Evolutionary conservation across 2,329 filamentous ascomycete genomes (phyloP), one percentile per base, ranked within the genome.

Genomic region (Huntiella abstrusa): DNA sequence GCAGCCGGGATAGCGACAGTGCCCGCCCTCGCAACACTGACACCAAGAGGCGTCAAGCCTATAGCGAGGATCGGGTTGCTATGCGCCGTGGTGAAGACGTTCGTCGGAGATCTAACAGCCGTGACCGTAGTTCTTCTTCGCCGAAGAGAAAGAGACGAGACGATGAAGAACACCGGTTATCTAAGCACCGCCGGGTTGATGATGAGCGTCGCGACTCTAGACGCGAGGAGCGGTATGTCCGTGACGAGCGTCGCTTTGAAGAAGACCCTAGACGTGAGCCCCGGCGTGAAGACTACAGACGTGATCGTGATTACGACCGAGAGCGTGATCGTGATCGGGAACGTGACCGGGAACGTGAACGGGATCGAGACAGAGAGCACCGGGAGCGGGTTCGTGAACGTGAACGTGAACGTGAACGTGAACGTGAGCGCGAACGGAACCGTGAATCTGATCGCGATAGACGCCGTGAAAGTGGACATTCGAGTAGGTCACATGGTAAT

Each of bases 21-120:
- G 67, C 10, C 10, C 42, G 49, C 5, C 28, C 36, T n/a, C 36
- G 41, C 10, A 36, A 35, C 16, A 65, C 68, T 1, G 73, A 77
- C 34, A 60, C 66, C 44, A 80, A 79, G 60, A 68, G 75, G 43
- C 79, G 78, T 57, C 71, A 77, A 51, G 70, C 67, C 4, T 45
- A 47, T 46, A 66, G 28, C 68, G 71, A 40, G 59, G 51, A 52
- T 16, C 51, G 48, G 5, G 41, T 67, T 34, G 64, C 69, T 40
- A 70, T 69, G 47, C 67, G 71, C 16, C 67, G 70, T 39, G 62
- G 70, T 2, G 72, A 77, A 44, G 60, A 62, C 10, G 37, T 36
- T 5, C 41, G 48, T 13, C 45, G 51, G n/a, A 17, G 45, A 4
- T 48, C 50, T 3, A 43, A 46, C 5, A 61, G 61, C n/a, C 59